Evolutionary conservation across 257 asterid species (phyloP).

Genomic region (Salvia splendens): DNA sequence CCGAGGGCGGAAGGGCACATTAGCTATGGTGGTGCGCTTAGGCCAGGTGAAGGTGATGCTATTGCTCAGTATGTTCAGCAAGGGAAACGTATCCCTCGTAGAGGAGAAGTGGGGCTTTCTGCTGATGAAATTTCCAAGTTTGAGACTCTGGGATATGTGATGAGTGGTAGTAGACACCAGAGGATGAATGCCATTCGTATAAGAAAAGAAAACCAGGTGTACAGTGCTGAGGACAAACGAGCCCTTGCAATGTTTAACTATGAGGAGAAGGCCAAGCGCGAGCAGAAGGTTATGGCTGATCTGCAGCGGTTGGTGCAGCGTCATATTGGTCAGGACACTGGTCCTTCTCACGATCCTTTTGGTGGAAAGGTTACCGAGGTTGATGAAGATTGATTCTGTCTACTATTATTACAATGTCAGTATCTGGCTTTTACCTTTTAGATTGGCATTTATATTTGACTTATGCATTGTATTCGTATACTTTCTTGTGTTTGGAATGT

Average conservation of each 20-base stretch:
- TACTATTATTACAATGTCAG: constrained; percentile 4
- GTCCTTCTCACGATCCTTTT: constrained; percentile 87
- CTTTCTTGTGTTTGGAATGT: constrained; percentile 15
- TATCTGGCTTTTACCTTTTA: constrained; percentile 23
- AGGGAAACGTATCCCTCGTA: constrained; percentile 99
- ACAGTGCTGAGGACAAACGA: constrained; percentile 96
- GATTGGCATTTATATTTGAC: constrained; percentile 6
- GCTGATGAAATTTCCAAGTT: constrained; percentile 93
- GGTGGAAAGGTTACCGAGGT: constrained; percentile 63
- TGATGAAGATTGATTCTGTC: constrained; percentile 53
- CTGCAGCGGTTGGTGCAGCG: constrained; percentile 93
- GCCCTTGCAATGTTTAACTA: constrained; percentile 98
- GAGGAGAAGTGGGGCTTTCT: constrained; percentile 99
- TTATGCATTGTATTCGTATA: constrained; percentile 35
- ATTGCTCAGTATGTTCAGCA: constrained; percentile 98
- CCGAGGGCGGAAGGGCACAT: constrained; percentile 95
- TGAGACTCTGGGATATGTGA: constrained; percentile 92
- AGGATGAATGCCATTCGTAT: constrained; percentile 99
- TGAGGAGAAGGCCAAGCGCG: constrained; percentile 97
- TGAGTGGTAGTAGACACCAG: constrained; percentile 99
- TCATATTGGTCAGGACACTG: constrained; percentile 86
- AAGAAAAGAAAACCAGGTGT: constrained; percentile 95
- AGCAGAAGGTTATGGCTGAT: constrained; percentile 98
- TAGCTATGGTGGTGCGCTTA: constrained; percentile 97
- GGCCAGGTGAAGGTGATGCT: constrained; percentile 99